Percentiles rank a stretch among this genome's conserved stretches.
Evolutionary conservation across 2,329 filamentous ascomycete genomes (phyloP).

Genomic region (Neofusicoccum ribis): DNA sequence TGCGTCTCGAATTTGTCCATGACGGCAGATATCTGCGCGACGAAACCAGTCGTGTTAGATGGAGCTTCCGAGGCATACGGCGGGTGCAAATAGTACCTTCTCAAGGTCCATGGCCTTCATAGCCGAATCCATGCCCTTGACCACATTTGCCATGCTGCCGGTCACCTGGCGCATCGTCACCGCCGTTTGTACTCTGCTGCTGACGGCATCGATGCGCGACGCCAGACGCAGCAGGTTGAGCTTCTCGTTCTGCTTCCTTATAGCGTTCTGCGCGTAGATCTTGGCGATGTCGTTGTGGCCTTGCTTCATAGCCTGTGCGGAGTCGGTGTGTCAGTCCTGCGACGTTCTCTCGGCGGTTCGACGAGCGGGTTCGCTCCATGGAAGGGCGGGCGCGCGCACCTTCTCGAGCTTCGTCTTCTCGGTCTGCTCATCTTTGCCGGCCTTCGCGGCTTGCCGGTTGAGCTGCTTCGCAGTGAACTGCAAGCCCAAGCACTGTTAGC

Average conservation of each 20-base stretch:
- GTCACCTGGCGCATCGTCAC: conserved; percentile 64
- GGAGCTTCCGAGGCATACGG: not conserved
- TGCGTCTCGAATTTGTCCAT: conserved; percentile 67
- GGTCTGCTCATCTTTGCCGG: conserved; percentile 60
- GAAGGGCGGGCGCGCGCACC: conserved; percentile 32
- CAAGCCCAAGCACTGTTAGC: conserved; percentile 26
- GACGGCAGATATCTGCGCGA: conserved; percentile 60
- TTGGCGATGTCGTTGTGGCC: conserved; percentile 62
- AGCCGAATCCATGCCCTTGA: conserved; percentile 61
- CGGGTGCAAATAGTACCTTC: conserved; percentile 46
- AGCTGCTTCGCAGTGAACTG: conserved; percentile 65
- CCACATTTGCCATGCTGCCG: conserved; percentile 62
- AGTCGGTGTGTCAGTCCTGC: not conserved
- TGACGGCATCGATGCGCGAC: conserved; percentile 61
- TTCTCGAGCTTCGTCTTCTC: conserved; percentile 65
- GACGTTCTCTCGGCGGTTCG: not conserved
- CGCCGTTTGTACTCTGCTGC: conserved; percentile 61
- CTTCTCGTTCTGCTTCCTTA: conserved; percentile 64
- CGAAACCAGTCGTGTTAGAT: not conserved
- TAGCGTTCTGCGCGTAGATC: conserved; percentile 64
- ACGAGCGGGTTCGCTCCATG: no score
- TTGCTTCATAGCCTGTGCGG: conserved; percentile 57
- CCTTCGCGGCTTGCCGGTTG: conserved; percentile 62
- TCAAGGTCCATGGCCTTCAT: conserved; percentile 66
- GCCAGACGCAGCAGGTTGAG: conserved; percentile 59